A percentile compares a stretch with the other conserved stretches of the same genome.
Conservation (phyloP, 352 stramenopile genomes). For the Pythium apleroticum region DNA sequence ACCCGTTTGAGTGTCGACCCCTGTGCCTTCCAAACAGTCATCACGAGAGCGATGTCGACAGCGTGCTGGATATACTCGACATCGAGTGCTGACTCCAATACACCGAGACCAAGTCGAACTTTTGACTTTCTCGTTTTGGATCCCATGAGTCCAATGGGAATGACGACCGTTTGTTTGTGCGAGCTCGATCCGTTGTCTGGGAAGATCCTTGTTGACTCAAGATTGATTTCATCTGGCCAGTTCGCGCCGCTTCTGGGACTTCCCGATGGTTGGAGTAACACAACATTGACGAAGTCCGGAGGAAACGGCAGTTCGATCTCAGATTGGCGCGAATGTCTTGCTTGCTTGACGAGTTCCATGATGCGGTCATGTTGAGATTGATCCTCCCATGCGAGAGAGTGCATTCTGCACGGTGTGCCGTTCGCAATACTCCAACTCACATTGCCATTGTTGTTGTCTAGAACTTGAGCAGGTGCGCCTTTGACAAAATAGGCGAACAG, state of each 20-base stretch:
- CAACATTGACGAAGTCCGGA: slow-evolving; percentile 7
- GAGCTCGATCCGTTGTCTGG: not conserved
- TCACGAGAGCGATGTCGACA: slow-evolving; percentile 25
- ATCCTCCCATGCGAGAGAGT: slow-evolving; percentile 26
- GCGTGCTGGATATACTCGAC: slow-evolving; percentile 15
- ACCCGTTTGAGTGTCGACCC: slow-evolving; percentile 17
- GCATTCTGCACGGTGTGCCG: slow-evolving; percentile 16
- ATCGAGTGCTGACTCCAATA: not conserved
- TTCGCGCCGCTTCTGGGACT: not conserved
- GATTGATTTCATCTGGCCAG: not conserved
- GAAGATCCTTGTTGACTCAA: not conserved
- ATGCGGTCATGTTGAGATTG: not conserved
- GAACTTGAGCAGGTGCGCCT: slow-evolving; percentile 10
- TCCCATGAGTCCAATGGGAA: not conserved
- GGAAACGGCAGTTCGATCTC: slow-evolving; percentile 3
- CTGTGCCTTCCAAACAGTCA: slow-evolving; percentile 29
- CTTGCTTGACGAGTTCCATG: not conserved
- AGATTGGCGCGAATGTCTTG: not conserved
- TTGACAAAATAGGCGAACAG: slow-evolving; percentile 22
- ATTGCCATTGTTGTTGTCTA: slow-evolving; percentile 23
- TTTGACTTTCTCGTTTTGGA: not conserved
- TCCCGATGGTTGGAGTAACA: not conserved
- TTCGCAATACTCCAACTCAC: slow-evolving; percentile 5
- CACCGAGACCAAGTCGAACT: not conserved
- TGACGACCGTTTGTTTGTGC: not conserved